Base-by-base conservation (phyloP, 179 eudicot species). In the Beta lomatogona region DNA sequence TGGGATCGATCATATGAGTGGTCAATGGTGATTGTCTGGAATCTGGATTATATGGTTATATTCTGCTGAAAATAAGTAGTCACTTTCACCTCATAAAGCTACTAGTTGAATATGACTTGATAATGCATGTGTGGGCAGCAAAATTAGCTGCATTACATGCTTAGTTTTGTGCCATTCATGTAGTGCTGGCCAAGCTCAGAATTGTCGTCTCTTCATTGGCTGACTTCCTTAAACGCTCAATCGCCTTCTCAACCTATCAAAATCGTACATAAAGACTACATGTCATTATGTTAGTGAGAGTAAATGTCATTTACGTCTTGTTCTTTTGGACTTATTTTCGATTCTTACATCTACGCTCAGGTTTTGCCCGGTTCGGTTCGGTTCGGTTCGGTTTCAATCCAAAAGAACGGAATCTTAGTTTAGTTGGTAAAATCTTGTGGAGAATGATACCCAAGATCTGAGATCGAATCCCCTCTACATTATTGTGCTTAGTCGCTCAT, bases 221-320 rank as follows among this genome's bases (percentile, higher is more conserved):
- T 16, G 90, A 82, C 31, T 79, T 83, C 73, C 82, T 78, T 64
- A 88, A 44, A 4, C 88, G 87, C 11, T 86, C 85, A 61, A 82
- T 68, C 28, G 90, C 90, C 57, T 80, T 88, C 52, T 69, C 69
- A 69, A 88, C 90, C 90, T 88, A 57, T n/a, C 0, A 46, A 50
- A 67, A 59, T 6, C 13, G 45, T 25, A 36, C 80, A 61, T 71
- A 73, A 72, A 14, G 9, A n/a, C n/a, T 45, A 69, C 6, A 2
- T 44, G 48, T 36, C 41, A 36, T 36, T 36, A 36, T 36, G 41
- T 36, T 36, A 36, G 1, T 36, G 3, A 36, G 41, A 36, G 41
- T 36, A 3, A 2, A 36, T 36, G 2, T 36, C 41, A 36, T 36
- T 2, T n/a, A n/a, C n/a, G n/a, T n/a, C n/a, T n/a, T n/a, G n/a